phyloP scores from a whole-genome alignment of 2,329 filamentous ascomycete species.

The Fusarium aywerte region DNA sequence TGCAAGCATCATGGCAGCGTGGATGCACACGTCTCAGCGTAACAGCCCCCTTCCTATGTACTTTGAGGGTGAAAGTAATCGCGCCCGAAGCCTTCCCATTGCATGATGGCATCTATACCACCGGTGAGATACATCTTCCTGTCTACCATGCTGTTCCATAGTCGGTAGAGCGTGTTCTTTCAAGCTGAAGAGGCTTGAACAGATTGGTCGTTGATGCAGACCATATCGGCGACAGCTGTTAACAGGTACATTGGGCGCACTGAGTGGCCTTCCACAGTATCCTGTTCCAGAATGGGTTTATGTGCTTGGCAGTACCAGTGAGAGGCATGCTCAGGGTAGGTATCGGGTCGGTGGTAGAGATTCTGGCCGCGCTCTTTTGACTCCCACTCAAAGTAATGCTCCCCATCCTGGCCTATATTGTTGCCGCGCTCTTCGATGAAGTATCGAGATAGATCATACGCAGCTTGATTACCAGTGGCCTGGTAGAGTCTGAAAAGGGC shows the following conservation, averaged over 20 bases:
- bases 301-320: constrained; percentile 5
- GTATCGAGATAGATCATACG: constrained; percentile 62
- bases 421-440: constrained; percentile 70
- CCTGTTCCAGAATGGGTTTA: neutral
- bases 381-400: neutral
- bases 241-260: constrained; percentile 71
- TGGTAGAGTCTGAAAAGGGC: constrained; percentile 54
- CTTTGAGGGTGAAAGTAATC: constrained; percentile 33
- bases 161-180: constrained; percentile 54
- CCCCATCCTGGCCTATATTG: constrained; percentile 18
- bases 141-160: constrained; percentile 71
- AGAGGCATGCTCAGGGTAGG: constrained; percentile 2
- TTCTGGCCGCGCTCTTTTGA: neutral
- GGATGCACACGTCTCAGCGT: constrained; percentile 27
- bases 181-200: constrained; percentile 43
- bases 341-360: neutral
- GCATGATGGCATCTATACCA: constrained; percentile 62
- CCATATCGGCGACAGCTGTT: constrained; percentile 66
- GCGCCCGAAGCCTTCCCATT: constrained; percentile 46
- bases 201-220: constrained; percentile 43
- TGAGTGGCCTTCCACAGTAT: constrained; percentile 58
- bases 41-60: constrained; percentile 26
- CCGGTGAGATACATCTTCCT: constrained; percentile 72
- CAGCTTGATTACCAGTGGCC: constrained; percentile 50
- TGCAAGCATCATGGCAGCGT: constrained; percentile 68